Evolutionary conservation across 1,139 yeast species (phyloP).

Genomic region (Arxiozyma heterogenica): DNA sequence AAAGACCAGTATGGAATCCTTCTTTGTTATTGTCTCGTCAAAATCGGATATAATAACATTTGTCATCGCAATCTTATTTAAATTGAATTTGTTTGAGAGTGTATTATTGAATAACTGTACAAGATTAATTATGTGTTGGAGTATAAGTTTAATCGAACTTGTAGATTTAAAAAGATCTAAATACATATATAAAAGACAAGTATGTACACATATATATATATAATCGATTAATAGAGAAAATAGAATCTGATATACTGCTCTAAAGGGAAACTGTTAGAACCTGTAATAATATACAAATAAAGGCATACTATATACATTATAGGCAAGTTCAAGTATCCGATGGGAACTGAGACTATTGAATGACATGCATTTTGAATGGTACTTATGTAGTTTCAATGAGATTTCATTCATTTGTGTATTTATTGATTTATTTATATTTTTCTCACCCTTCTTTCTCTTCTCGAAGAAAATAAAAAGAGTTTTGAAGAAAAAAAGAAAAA

Average conservation of each 20-base stretch:
- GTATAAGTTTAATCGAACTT: not conserved
- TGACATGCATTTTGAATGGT: not conserved
- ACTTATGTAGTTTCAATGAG: too few species aligned
- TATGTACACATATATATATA: too few species aligned
- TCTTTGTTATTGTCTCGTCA: constrained; percentile 28
- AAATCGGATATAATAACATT: constrained; percentile 25
- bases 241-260: too few species aligned
- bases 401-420: not conserved
- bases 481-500: not conserved
- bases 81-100: not conserved
- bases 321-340: not conserved
- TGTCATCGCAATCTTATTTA: constrained; percentile 2
- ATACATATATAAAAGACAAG: not conserved
- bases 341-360: not conserved
- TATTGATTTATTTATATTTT: too few species aligned
- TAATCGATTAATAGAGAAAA: too few species aligned
- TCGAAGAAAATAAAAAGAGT: not conserved
- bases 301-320: not conserved
- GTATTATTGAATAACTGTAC: not conserved
- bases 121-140: not conserved
- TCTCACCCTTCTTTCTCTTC: not conserved
- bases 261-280: too few species aligned
- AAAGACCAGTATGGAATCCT: constrained; percentile 23
- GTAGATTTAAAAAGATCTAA: too few species aligned
- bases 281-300: not conserved